These are phyloP conservation scores for Chionographis japonica DNA, from an alignment of 106 monocot species.

Conservation along the genomic window DNA sequence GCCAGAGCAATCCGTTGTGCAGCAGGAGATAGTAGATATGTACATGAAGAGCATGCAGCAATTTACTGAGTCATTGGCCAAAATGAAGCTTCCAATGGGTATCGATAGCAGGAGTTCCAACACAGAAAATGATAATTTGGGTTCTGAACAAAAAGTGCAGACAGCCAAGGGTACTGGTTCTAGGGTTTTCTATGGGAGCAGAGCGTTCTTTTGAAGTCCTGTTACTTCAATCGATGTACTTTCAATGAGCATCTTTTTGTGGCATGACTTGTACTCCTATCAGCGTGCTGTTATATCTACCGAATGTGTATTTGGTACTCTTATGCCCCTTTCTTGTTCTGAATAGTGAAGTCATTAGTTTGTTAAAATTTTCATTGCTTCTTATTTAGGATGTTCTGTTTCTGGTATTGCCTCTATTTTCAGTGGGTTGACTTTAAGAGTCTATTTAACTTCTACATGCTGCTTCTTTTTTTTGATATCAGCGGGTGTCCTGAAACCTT, in stretches of 20 bases:
- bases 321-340: no score
- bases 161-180: constrained; percentile 23
- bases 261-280: neutral
- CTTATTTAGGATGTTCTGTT: no score
- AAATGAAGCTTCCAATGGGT: constrained; percentile 78
- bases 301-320: no score
- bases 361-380: no score
- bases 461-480: no score
- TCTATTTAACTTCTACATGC: no score
- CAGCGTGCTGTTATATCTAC: no score
- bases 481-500: no score
- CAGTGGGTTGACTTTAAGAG: no score
- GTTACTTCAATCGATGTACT: no score
- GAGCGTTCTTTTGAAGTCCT: constrained; percentile 69
- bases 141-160: constrained; percentile 19
- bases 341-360: no score
- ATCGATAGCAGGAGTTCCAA: constrained; percentile 11
- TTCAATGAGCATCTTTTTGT: neutral
- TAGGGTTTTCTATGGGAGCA: constrained; percentile 71
- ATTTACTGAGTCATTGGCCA: constrained; percentile 73
- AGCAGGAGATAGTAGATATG: constrained; percentile 76
- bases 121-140: neutral
- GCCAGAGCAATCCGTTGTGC: constrained; percentile 39
- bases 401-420: no score
- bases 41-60: constrained; percentile 94